These are phyloP conservation scores for Rosellinia necatrix DNA, from an alignment of 2,329 filamentous ascomycete genomes.

Conservation along the genomic window DNA sequence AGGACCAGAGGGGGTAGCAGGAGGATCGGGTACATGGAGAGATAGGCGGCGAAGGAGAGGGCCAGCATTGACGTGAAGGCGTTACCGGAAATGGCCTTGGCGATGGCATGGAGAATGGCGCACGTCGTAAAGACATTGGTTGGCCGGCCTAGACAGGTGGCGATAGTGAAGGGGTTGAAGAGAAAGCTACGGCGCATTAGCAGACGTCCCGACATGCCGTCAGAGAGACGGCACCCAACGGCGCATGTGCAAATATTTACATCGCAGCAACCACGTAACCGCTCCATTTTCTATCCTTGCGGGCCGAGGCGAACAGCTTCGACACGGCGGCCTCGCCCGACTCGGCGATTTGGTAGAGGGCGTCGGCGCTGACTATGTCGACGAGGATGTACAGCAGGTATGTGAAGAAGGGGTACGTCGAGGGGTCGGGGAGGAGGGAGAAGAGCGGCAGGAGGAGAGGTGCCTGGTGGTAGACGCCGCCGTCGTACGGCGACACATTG, in stretches of 20 bases:
- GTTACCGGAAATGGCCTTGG: constrained; percentile 76
- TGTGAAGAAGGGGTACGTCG: constrained; percentile 71
- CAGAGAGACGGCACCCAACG: too few relatives aligned
- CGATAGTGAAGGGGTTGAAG: constrained; percentile 92
- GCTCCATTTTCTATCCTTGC: constrained; percentile 75
- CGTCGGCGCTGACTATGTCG: constrained; percentile 81
- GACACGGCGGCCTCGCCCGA: constrained; percentile 79
- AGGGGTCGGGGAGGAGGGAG: constrained; percentile 77
- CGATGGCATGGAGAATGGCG: constrained; percentile 82
- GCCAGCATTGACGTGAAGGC: constrained; percentile 80
- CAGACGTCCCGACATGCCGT: constrained; percentile 7
- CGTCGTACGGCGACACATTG: constrained; percentile 96
- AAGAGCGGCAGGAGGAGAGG: constrained; percentile 91
- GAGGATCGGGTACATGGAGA: constrained; percentile 89
- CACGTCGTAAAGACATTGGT: constrained; percentile 88
- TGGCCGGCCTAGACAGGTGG: constrained; percentile 86
- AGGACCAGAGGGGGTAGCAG: constrained; percentile 82
- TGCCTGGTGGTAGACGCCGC: constrained; percentile 81
- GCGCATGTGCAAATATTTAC: constrained; percentile 49
- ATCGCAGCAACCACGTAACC: constrained; percentile 77
- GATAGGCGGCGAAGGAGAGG: constrained; percentile 83
- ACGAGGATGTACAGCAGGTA: constrained; percentile 79
- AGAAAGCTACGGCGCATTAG: constrained; percentile 66
- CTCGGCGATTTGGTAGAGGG: constrained; percentile 77
- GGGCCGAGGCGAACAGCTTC: constrained; percentile 75